Percentiles rank a stretch among this genome's conserved stretches.
phyloP scores from a whole-genome alignment of 495 filamentous ascomycete genomes.

The Hypomontagnella monticulosa region DNA sequence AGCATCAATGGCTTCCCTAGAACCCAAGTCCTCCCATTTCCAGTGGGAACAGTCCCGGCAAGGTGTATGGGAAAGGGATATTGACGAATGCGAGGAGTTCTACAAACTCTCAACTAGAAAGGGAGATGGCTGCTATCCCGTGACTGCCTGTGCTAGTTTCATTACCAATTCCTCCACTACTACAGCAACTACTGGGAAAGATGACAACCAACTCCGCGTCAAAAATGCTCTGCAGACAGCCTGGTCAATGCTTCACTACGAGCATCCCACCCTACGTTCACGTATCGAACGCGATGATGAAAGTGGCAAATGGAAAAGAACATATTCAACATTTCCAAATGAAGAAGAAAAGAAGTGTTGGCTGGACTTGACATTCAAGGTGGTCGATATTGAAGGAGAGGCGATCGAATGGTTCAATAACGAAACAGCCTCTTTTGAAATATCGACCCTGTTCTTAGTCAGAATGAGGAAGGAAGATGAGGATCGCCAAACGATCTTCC shows the following conservation, averaged over 20 bases:
- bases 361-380: conserved; percentile 51
- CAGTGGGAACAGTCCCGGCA: conserved; percentile 39
- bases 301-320: conserved; percentile 49
- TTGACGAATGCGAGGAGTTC: conserved; percentile 58
- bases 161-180: conserved; percentile 49
- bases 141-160: conserved; percentile 53
- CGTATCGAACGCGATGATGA: conserved; percentile 44
- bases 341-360: conserved; percentile 40
- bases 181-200: conserved; percentile 11
- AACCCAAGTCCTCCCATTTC: conserved; percentile 3
- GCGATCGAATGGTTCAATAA: conserved; percentile 55
- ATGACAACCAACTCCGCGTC: conserved; percentile 9
- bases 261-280: conserved; percentile 57
- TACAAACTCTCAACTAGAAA: conserved; percentile 50
- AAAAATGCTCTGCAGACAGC: conserved; percentile 49
- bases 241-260: conserved; percentile 54
- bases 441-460: conserved; percentile 55
- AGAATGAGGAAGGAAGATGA: conserved; percentile 1
- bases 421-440: conserved; percentile 49
- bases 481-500: conserved; percentile 49
- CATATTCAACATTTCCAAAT: conserved; percentile 46
- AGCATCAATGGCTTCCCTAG: not conserved
- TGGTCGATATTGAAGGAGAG: conserved; percentile 42
- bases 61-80: conserved; percentile 52
- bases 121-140: conserved; percentile 42